Conservation (phyloP, 148 eudicot genomes). For the Fagopyrum tataricum region DNA sequence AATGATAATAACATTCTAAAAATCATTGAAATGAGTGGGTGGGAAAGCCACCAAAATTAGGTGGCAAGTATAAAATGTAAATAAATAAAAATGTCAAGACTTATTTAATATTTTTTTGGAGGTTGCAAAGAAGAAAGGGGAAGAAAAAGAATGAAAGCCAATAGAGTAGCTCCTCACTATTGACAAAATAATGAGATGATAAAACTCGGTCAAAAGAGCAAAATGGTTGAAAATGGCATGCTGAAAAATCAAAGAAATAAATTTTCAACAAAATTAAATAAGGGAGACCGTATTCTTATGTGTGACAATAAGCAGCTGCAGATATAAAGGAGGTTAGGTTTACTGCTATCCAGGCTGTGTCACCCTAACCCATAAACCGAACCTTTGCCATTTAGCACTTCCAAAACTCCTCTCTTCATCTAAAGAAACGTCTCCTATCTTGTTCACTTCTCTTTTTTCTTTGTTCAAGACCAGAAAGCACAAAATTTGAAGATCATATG, state of each 20-base stretch:
- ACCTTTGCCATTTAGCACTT: slow-evolving; percentile 10
- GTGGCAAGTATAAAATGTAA: too few species aligned
- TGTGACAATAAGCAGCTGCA: slow-evolving; percentile 1
- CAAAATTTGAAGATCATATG: slow-evolving; percentile 4
- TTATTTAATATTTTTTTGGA: too few species aligned
- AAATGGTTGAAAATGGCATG: background rate
- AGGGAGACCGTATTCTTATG: slow-evolving; percentile 2
- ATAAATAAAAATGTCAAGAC: too few species aligned
- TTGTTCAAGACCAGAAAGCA: background rate
- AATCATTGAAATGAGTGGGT: too few species aligned
- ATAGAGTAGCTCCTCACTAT: background rate
- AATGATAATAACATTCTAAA: too few species aligned
- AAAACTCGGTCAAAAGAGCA: background rate
- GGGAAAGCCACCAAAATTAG: too few species aligned
- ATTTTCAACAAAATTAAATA: background rate
- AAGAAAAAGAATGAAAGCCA: background rate
- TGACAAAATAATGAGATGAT: background rate
- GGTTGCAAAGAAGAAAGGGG: background rate
- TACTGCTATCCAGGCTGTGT: slow-evolving; percentile 12
- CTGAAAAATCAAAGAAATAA: background rate
- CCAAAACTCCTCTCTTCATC: background rate
- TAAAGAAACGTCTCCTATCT: background rate
- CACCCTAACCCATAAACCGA: slow-evolving; percentile 9
- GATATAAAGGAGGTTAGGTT: slow-evolving; percentile 12
- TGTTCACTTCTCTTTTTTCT: background rate